Evolutionary conservation across 2,329 filamentous ascomycete genomes (phyloP).

Genomic region (Claviceps capensis): DNA sequence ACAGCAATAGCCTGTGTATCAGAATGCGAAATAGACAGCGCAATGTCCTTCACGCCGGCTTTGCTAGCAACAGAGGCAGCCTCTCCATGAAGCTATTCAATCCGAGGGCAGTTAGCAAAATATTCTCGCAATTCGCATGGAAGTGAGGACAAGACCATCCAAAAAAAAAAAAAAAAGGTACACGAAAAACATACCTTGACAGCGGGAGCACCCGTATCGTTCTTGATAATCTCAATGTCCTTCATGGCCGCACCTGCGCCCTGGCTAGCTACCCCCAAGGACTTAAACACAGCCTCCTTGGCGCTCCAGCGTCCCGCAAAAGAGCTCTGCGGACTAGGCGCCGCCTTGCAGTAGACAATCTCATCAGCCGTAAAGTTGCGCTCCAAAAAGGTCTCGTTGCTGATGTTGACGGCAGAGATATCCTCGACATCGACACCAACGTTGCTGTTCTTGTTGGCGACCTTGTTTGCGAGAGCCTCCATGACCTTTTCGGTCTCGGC

Average conservation of each 20-base stretch:
- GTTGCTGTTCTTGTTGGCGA: conserved; percentile 48
- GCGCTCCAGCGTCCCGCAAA: conserved; percentile 95
- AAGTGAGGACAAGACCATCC: background rate
- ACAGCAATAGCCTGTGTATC: conserved; percentile 91
- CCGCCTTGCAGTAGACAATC: conserved; percentile 72
- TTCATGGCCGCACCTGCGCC: conserved; percentile 81
- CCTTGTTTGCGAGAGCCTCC: conserved; percentile 58
- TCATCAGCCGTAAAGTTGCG: conserved; percentile 85
- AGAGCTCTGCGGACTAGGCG: conserved; percentile 69
- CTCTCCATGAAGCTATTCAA: conserved; percentile 63
- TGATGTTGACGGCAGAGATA: conserved; percentile 74
- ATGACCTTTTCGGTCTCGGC: conserved; percentile 62
- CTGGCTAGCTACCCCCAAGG: conserved; percentile 71
- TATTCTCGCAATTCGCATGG: background rate
- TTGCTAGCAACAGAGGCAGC: conserved; percentile 73
- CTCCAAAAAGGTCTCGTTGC: conserved; percentile 86
- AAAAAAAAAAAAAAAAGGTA: background rate
- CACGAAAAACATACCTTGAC: conserved; percentile 56
- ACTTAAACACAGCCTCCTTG: conserved; percentile 98
- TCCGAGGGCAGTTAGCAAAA: conserved; percentile 21
- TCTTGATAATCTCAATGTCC: conserved; percentile 84
- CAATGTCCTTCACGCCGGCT: conserved; percentile 77
- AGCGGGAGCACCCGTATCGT: conserved; percentile 67
- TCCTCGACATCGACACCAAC: conserved; percentile 92
- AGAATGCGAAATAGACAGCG: conserved; percentile 89